phyloP scores from a whole-genome alignment of 2,329 filamentous ascomycete species.

The Thermothelomyces thermophilus region DNA sequence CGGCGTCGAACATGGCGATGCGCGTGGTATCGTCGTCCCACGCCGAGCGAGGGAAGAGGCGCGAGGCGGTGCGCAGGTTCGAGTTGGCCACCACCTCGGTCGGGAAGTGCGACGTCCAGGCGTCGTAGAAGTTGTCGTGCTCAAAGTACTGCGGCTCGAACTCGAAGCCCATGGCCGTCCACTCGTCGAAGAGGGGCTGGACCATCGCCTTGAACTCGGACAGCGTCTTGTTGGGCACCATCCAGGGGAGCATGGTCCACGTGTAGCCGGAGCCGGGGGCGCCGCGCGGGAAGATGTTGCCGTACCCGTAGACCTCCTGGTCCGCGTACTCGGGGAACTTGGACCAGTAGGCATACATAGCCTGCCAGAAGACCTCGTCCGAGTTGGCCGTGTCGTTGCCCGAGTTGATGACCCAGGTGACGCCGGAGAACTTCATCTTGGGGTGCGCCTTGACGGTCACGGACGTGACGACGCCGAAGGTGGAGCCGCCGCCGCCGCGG shows the following conservation, averaged over 20 bases:
- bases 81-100: conserved; percentile 35
- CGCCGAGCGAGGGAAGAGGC: conserved; percentile 17
- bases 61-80: conserved; percentile 22
- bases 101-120: conserved; percentile 29
- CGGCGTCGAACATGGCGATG: conserved; percentile 28
- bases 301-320: conserved; percentile 30
- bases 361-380: conserved; percentile 35
- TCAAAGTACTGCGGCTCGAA: conserved; percentile 20
- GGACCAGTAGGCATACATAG: conserved; percentile 27
- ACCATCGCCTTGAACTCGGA: conserved; percentile 21
- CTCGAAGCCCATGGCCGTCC: conserved; percentile 22
- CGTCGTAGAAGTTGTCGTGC: conserved; percentile 22
- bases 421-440: conserved; percentile 11
- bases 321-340: conserved; percentile 27
- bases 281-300: conserved; percentile 21
- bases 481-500: conserved; percentile 38
- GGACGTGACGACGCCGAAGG: conserved; percentile 33
- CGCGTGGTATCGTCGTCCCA: conserved; percentile 18
- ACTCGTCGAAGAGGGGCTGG: conserved; percentile 24
- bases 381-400: conserved; percentile 35
- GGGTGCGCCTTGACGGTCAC: conserved; percentile 22
- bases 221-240: conserved; percentile 21
- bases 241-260: conserved; percentile 27
- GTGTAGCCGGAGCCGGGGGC: conserved; percentile 18
- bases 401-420: conserved; percentile 21